Evolutionary conservation across 495 filamentous ascomycete genomes (phyloP).

Genomic region (Trichoderma erinaceum): DNA sequence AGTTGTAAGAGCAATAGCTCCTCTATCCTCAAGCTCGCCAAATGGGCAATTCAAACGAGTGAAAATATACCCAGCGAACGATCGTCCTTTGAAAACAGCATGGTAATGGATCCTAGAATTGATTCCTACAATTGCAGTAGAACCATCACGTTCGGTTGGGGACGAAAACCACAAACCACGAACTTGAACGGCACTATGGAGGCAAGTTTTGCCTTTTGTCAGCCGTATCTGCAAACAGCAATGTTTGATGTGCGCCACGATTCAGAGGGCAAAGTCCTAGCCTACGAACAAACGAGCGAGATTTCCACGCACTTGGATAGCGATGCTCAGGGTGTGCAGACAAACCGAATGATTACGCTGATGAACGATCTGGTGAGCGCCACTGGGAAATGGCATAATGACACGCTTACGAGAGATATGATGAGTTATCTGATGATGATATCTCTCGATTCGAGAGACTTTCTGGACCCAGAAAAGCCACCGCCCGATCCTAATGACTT

Average conservation of each 20-base stretch:
- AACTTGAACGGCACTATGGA: background rate
- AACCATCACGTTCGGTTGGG: conserved; percentile 26
- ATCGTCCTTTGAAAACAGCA: background rate
- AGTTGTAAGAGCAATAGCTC: background rate
- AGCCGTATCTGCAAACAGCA: conserved; percentile 24
- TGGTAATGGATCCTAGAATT: background rate
- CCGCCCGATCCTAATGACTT: conserved; percentile 24
- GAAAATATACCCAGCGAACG: background rate
- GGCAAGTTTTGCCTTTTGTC: conserved; percentile 30
- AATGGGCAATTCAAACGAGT: background rate
- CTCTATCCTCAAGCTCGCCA: background rate
- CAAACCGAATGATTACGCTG: background rate
- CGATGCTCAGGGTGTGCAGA: background rate
- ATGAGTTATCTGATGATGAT: conserved; percentile 30
- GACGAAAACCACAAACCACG: background rate
- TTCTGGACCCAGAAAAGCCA: conserved; percentile 29
- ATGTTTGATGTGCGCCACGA: conserved; percentile 33
- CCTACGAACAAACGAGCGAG: conserved; percentile 1
- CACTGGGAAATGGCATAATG: conserved; percentile 31
- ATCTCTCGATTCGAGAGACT: conserved; percentile 16
- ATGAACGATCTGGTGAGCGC: background rate
- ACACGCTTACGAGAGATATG: conserved; percentile 30
- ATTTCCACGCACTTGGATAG: background rate
- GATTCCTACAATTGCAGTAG: background rate
- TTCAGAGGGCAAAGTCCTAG: conserved; percentile 20